Conservation (phyloP, 2,329 filamentous ascomycete genomes). For the Trichoderma asperellum region DNA sequence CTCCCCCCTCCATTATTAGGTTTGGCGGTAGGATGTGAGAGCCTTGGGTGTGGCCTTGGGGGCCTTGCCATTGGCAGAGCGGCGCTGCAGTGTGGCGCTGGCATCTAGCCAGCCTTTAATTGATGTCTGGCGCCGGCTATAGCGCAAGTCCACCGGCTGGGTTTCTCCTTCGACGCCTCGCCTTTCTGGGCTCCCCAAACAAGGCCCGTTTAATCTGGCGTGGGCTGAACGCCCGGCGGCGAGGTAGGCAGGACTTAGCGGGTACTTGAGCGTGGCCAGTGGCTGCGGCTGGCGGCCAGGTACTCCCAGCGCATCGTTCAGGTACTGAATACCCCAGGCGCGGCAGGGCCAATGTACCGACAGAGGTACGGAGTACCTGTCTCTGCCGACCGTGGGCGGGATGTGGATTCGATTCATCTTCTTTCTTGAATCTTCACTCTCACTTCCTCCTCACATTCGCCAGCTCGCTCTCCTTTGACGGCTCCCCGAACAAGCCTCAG, state of each 20-base stretch:
- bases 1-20: constrained; percentile 19
- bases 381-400: constrained; percentile 31
- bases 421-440: constrained; percentile 36
- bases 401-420: constrained; percentile 32
- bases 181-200: constrained; percentile 24
- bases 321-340: constrained; percentile 21
- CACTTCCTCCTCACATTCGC: constrained; percentile 28
- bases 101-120: constrained; percentile 1
- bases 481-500: constrained; percentile 20
- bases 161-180: constrained; percentile 24
- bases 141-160: constrained; percentile 24
- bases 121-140: constrained; percentile 25
- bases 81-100: constrained; percentile 1
- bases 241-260: constrained; percentile 1
- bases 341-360: constrained; percentile 27
- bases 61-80: constrained; percentile 13
- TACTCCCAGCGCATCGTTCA: background rate
- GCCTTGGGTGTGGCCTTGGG: constrained; percentile 10
- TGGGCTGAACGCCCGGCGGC: constrained; percentile 8
- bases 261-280: background rate
- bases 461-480: constrained; percentile 17
- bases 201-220: constrained; percentile 18
- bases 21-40: constrained; percentile 5
- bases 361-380: constrained; percentile 27
- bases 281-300: background rate